These are phyloP conservation scores for carrot (Daucus carota) DNA, from an alignment of 129 eudicot genomes.

Conservation along the genomic window DH1_v3.0 NC_030383.2:10452001-10452500, in stretches of 20 bases:
- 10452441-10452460: constrained; percentile 83
- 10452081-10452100: constrained; percentile 99
- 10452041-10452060: constrained; percentile 26
- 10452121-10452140: background rate
- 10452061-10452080: constrained; percentile 98
- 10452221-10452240: background rate
- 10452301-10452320: constrained; percentile 73
- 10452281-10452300: constrained; percentile 84
- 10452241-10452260: background rate
- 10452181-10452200: background rate
- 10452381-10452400: background rate
- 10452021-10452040: background rate
- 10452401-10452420: background rate
- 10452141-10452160: background rate
- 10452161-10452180: background rate
- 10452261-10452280: constrained; percentile 82
- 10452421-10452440: constrained; percentile 73
- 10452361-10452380: background rate
- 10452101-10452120: constrained; percentile 29
- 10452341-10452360: constrained; percentile 9
- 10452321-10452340: constrained; percentile 64
- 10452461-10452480: constrained; percentile 62
- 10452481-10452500: background rate
- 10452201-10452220: background rate
- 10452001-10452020: background rate